Percentiles rank a stretch among this genome's conserved stretches.
Conservation (phyloP, 257 asterid genomes). For the Mentha longifolia region DNA sequence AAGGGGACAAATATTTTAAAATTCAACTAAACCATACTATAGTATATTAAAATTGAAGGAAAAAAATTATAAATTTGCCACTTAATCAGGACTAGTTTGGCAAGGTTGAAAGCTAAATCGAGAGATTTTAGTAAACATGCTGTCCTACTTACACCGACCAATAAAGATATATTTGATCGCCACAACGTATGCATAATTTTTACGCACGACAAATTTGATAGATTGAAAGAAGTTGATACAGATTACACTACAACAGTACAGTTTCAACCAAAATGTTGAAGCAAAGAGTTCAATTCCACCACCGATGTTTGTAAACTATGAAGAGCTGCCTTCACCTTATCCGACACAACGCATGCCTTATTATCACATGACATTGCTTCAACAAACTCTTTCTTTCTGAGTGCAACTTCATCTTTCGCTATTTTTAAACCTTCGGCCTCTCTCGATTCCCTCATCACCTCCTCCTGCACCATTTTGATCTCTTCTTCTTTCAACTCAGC, state of each 20-base stretch:
- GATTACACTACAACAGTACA: not conserved
- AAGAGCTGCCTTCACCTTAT: conserved; percentile 70
- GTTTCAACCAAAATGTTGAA: conserved; percentile 29
- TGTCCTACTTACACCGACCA: not conserved
- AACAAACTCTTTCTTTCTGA: conserved; percentile 49
- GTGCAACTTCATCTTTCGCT: conserved; percentile 45
- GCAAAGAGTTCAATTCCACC: conserved; percentile 48
- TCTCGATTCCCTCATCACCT: conserved; percentile 40
- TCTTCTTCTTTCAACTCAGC: conserved; percentile 69
- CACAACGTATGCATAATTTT: not conserved
- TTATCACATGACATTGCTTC: conserved; percentile 45
- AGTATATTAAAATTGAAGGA: too few relatives aligned
- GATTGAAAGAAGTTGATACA: not conserved
- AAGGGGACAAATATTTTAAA: too few relatives aligned
- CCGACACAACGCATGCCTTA: conserved; percentile 51
- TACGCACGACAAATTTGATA: not conserved
- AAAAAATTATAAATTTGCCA: too few relatives aligned
- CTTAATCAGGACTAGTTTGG: too few relatives aligned
- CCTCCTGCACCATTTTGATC: conserved; percentile 57
- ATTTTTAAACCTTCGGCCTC: conserved; percentile 47
- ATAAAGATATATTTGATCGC: not conserved
- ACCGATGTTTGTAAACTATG: conserved; percentile 50
- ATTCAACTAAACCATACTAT: too few relatives aligned
- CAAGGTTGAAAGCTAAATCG: not conserved
- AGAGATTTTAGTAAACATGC: not conserved